Evolutionary conservation across 345 rosid genomes (phyloP), one percentile per base, ranked within the genome.

Genomic region (Brassica rapa): DNA sequence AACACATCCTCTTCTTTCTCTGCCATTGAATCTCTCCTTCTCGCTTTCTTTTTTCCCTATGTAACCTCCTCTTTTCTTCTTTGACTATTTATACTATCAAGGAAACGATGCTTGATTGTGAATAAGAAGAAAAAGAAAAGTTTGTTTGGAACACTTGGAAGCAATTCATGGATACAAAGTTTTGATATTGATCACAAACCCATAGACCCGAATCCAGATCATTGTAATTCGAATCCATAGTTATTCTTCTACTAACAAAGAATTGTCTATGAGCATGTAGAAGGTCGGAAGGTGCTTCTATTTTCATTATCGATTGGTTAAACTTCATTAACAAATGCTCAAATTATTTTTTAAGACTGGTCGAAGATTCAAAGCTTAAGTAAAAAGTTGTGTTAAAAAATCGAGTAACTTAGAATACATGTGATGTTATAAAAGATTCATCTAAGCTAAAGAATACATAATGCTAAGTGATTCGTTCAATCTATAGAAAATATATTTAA

Each of bases 1-100:
- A 82, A 82, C 77, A 85, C 84, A 71, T 80, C 80, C 10, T 81
- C 82, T 53, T 79, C 82, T n/a, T 25, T 62, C 14, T 64, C 68
- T 8, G 60, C 76, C 81, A 77, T 77, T 77, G 24, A 8, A 23
- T 41, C 67, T 43, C 60, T 66, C 14, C 32, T 3, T 4, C 49
- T 62, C 16, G 1, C 7, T 15, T 4, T 46, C 19, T 23, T 7
- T 35, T 33, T 73, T 32, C 14, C 3, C n/a, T 51, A 10, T 41
- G 6, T 16, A 19, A 43, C 62, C 62, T 29, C 19, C 32, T 73
- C 15, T 53, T n/a, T 66, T 66, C 37, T 51, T 74, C 55, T 33
- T 53, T 33, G 41, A 66, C 57, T 66, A 74, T 49, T 49, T 73
- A 43, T 62, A 49, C 23, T 63, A 9, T 14, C 29, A 29, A 4